Evolutionary conservation across 106 monocot genomes (phyloP), one percentile per base, ranked within the genome.

Genomic region (Gastrodia elata): DNA sequence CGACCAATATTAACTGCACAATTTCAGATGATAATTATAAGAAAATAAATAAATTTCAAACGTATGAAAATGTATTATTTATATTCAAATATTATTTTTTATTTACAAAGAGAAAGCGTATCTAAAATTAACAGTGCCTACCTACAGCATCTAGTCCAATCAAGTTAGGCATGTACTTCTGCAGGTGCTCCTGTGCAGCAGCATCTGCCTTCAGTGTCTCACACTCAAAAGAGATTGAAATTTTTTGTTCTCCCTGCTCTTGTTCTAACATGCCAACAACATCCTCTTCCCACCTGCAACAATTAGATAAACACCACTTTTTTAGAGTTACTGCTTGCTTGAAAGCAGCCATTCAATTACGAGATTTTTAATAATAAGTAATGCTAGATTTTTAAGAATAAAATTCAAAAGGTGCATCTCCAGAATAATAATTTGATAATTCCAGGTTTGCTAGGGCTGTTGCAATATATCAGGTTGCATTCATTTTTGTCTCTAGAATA

Each of bases 121-220:
- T 16, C 52, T n/a, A n/a, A n/a, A n/a, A n/a, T n/a, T n/a, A n/a
- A n/a, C n/a, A n/a, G 22, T 43, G 79, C 83, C 4, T 84, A 95
- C 94, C 89, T 74, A 95, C 85, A 71, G 83, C 94, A 82, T 87
- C 89, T 72, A 81, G 75, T 35, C 94, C 91, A 46, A 77, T 64
- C 67, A 96, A 41, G 75, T 92, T 89, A 37, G 95, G 91, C 89
- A 96, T 92, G 82, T 87, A 96, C 73, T 81, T 91, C 73, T 38
- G 89, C 64, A 96, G 43, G 73, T 96, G 91, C 65, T 96, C 92
- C 70, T 96, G 89, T 44, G 95, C 95, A 26, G 87, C 91, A 71
- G 64, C 56, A 37, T 96, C 95, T 25, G 91, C 85, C 75, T 92
- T 96, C 70, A 96, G 71, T 27, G 84, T 92, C 70, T 89, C 91